Evolutionary conservation across 169 alveolate genomes (phyloP), one percentile per base, ranked within the genome.

Genomic region (Babesia ovis): DNA sequence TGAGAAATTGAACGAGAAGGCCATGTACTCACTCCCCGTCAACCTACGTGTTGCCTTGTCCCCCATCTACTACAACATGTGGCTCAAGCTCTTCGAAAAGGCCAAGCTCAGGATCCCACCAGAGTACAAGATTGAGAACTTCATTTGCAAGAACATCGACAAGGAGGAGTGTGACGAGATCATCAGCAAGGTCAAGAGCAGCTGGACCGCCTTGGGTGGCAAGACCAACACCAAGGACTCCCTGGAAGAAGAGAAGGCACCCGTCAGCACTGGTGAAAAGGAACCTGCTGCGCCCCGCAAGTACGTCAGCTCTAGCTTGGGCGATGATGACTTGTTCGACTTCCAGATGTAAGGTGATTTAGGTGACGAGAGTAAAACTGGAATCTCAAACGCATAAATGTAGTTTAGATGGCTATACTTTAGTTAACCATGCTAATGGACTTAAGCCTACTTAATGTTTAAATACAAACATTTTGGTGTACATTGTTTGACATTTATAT

Each of bases 11-110:
- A 55, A 66, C 69, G 74, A 79, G 45, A 60, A 41, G 53, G 75
- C 87, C 57, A 60, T 79, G 69, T 12, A 16, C 1, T 0, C 51
- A 2, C 87, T 79, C 23, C 87, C 82, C 16, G 50, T 62, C 68
- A 66, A 69, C 39, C 60, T 70, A 54, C 71, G 69, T 37, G 61
- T 71, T 34, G 82, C 77, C 54, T 55, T 79, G 27, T 46, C 87
- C 0, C 87, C 87, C n/a, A 23, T 79, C 39, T 53, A 34, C 62
- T 79, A 31, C 87, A 61, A 50, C 80, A 41, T 79, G 77, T 79
- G 73, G 79, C 54, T 14, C 39, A 51, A 23, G 18, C 23, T 79
- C 70, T 79, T 79, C 70, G 31, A 37, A 35, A 57, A 48, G 48
- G 68, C 77, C 58, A 60, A 79, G 31, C 41, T 69, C 8, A 29